Evolutionary conservation across 208 protist genomes (phyloP).

Genomic region (Blechomonas ayalai): DNA sequence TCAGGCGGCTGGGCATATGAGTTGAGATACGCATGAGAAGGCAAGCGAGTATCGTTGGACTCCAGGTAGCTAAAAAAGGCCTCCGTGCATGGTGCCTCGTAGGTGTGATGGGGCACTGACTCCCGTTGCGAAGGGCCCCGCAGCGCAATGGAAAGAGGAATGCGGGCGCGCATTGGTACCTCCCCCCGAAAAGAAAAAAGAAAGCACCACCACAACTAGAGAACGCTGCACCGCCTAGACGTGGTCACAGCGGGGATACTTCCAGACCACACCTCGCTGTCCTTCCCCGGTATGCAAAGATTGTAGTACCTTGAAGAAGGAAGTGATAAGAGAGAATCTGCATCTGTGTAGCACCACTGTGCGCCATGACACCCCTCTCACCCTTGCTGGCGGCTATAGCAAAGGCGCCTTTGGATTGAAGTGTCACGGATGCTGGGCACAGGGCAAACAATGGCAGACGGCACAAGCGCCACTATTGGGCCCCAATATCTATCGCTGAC

Average conservation of each 20-base stretch:
- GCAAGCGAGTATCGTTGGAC: constrained; percentile 74
- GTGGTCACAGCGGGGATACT: no score
- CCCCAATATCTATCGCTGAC: no score
- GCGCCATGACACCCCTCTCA: no score
- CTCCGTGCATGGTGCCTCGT: constrained; percentile 9
- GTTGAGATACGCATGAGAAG: constrained; percentile 31
- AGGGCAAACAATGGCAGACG: no score
- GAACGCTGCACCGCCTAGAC: no score
- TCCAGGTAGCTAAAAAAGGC: constrained; percentile 64
- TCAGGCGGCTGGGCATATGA: constrained; percentile 21
- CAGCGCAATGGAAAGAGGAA: constrained; percentile 57
- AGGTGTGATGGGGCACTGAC: constrained; percentile 48
- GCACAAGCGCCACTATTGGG: no score
- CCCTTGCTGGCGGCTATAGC: no score
- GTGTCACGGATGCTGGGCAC: no score
- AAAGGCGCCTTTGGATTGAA: no score
- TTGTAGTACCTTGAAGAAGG: neutral
- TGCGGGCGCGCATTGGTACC: constrained; percentile 30
- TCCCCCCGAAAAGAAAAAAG: constrained; percentile 6
- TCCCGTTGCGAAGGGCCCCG: constrained; percentile 18
- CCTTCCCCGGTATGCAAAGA: neutral
- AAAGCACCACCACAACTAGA: neutral
- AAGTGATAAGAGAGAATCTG: constrained; percentile 7
- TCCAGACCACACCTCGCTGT: no score
- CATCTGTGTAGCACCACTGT: no score